These are phyloP conservation scores for Phytophthora foliorum DNA, from an alignment of 352 stramenopile species.

Conservation along the genomic window DNA sequence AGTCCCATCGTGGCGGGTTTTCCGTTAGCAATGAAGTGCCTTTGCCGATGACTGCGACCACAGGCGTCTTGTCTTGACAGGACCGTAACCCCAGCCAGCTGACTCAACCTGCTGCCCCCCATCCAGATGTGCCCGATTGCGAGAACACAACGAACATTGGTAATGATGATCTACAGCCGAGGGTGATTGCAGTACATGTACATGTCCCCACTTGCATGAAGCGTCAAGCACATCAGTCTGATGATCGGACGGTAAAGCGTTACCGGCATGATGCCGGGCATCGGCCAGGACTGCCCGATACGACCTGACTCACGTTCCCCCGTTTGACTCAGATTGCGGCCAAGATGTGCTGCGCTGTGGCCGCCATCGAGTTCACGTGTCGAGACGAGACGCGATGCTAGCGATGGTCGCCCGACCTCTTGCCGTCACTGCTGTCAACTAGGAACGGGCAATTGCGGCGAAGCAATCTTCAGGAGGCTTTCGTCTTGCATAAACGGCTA, in stretches of 20 bases:
- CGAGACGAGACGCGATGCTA: conserved; percentile 12
- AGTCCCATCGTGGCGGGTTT: conserved; percentile 15
- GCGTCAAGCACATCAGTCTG: too few species aligned
- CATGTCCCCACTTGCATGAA: too few species aligned
- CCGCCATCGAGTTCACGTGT: conserved; percentile 8
- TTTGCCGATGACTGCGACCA: background rate
- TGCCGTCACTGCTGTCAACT: conserved; percentile 33
- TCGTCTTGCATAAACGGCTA: conserved; percentile 6
- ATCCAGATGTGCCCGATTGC: conserved; percentile 24
- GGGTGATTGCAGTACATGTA: background rate
- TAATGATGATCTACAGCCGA: conserved; percentile 17
- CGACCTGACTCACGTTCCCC: conserved; percentile 15
- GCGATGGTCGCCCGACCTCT: conserved; percentile 23
- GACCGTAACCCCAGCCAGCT: conserved; percentile 11
- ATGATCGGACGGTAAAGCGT: too few species aligned
- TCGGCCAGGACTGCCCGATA: too few species aligned
- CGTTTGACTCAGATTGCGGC: conserved; percentile 9
- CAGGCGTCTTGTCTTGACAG: background rate
- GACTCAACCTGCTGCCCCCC: conserved; percentile 25
- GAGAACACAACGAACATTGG: conserved; percentile 28
- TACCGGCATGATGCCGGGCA: too few species aligned
- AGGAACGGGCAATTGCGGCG: conserved; percentile 23
- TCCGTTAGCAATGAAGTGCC: background rate
- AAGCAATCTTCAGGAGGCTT: conserved; percentile 8
- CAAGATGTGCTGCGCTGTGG: conserved; percentile 28